Evolutionary conservation across 2,329 filamentous ascomycete species (phyloP), one percentile per base, ranked within the genome.

Genomic region (Colletotrichum sp.): DNA sequence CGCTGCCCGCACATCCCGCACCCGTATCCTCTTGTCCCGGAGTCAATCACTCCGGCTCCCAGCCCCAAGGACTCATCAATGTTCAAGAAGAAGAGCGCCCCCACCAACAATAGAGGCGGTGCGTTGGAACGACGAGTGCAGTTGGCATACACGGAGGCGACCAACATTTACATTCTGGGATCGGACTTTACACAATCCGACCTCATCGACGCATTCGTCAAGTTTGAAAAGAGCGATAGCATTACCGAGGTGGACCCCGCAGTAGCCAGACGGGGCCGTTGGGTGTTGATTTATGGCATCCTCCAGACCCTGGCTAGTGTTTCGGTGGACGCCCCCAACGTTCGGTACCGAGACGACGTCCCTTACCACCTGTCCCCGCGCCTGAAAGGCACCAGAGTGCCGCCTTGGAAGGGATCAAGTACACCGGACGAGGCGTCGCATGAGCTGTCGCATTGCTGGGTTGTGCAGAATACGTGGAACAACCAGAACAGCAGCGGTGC

Each of bases 1-100:
- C 87, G 89, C 9, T 93, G 91, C 80, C 92, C 93, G 5, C 92
- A 94, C 76, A 91, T 94, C 60, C 90, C 93, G 1, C 89, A 93
- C 74, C 92, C 93, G 0, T 94, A 93, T 77, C 92, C 93, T 1
- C 83, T 94, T 2, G 86, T 94, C 5, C 93, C 93, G 3, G 86
- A 90, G 58, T 87, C 88, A 1, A 87, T 88, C 36, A 82, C 85
- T 2, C 82, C 85, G 4, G 48, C 79, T 7, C 60, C 56, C 34
- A 76, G 71, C 30, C 70, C 75, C n/a, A 81, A 81, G 43, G 82
- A 82, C 30, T 80, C 75, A 5, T 70, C 76, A 32, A 80, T 84
- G 68, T 84, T 83, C 75, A 80, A 80, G 73, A 86, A 83, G 73
- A 85, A 83, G 62, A 79, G 78, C 7, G 72, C 38, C 26, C 73